phyloP scores from a whole-genome alignment of 164 flowering plant genomes.

The Aristolochia californica region DNA sequence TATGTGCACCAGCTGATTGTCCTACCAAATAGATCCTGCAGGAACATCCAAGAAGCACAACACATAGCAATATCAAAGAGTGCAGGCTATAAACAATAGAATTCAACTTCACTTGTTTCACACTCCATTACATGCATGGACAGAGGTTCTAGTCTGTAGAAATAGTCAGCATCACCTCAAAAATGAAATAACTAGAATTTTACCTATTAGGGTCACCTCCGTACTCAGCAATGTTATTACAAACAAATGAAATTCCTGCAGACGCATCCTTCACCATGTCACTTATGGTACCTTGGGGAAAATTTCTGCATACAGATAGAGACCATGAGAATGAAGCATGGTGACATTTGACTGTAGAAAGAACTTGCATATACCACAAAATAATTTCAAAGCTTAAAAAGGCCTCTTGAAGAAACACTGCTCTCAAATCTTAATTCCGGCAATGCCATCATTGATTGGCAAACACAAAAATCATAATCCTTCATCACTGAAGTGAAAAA shows the following conservation, averaged over 20 bases:
- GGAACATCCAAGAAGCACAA: not conserved
- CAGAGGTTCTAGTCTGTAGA: not conserved
- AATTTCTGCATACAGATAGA: slow-evolving; percentile 52
- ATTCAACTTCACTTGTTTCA: not conserved
- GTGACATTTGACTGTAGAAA: not conserved
- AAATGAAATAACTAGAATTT: not conserved
- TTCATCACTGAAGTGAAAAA: too few species aligned
- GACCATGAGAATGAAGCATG: slow-evolving; percentile 6
- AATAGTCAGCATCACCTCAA: not conserved
- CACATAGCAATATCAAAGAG: not conserved
- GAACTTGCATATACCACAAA: too few species aligned
- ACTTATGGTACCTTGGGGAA: slow-evolving; percentile 91
- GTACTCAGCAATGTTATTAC: slow-evolving; percentile 73
- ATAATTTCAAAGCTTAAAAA: too few species aligned
- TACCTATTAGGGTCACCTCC: slow-evolving; percentile 98
- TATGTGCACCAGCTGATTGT: slow-evolving; percentile 99
- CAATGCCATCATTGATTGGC: too few species aligned
- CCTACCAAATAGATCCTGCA: slow-evolving; percentile 84
- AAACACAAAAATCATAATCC: too few species aligned
- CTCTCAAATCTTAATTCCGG: too few species aligned
- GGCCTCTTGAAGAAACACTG: too few species aligned
- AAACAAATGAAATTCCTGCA: slow-evolving; percentile 76
- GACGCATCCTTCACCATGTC: slow-evolving; percentile 91
- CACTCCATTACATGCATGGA: too few species aligned
- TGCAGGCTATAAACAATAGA: not conserved